Percentiles rank a stretch among this genome's conserved stretches.
phyloP scores from a whole-genome alignment of 495 filamentous ascomycete species.

The Hyaloscypha variabilis region DNA sequence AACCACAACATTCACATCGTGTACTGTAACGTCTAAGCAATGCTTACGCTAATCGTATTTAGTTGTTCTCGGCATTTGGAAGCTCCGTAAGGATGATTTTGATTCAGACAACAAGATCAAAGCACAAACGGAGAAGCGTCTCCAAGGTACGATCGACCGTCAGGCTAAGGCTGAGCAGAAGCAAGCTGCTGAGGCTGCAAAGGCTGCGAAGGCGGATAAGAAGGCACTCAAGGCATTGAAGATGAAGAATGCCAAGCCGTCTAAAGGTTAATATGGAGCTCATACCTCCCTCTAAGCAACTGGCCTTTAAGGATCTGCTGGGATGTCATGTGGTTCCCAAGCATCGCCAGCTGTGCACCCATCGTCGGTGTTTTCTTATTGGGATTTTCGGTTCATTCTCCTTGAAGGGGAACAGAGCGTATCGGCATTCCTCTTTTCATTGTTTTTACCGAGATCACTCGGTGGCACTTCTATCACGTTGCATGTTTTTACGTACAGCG shows the following conservation, averaged over 20 bases:
- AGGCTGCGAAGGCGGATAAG: background rate
- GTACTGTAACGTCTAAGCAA: too few species aligned
- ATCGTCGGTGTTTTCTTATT: background rate
- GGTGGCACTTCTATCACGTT: background rate
- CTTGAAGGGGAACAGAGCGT: background rate
- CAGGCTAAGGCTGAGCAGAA: background rate
- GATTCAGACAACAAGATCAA: background rate
- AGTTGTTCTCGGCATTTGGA: slow-evolving; percentile 12
- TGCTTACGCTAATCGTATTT: background rate
- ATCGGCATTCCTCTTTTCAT: background rate
- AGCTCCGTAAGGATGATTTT: background rate
- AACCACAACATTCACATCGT: too few species aligned
- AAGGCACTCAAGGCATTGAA: background rate
- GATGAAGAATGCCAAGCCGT: background rate
- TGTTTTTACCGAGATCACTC: background rate
- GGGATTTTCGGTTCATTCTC: background rate
- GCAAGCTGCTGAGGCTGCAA: background rate
- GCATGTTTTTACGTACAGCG: background rate
- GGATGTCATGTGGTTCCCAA: background rate
- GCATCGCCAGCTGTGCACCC: background rate
- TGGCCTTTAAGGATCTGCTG: background rate
- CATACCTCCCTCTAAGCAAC: background rate
- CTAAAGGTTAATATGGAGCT: background rate
- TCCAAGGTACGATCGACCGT: background rate
- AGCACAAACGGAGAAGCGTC: background rate